phyloP scores from a whole-genome alignment of 106 monocot genomes.

The Ottelia alismoides region DNA sequence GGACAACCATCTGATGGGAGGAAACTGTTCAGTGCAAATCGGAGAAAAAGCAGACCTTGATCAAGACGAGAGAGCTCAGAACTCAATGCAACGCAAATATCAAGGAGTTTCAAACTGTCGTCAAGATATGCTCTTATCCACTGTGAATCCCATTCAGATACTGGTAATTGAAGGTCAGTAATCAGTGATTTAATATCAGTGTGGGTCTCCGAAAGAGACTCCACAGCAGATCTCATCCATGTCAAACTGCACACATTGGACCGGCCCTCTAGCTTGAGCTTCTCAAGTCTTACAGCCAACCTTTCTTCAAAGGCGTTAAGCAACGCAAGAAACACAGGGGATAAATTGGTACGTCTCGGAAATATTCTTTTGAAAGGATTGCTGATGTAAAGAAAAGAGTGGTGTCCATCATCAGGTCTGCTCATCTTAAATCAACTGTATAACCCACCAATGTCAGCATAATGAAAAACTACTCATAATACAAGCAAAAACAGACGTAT shows the following conservation, averaged over 20 bases:
- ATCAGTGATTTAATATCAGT: slow-evolving; percentile 38
- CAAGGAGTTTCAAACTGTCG: slow-evolving; percentile 65
- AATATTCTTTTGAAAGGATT: slow-evolving; percentile 51
- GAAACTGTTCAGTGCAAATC: slow-evolving; percentile 36
- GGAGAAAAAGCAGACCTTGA: slow-evolving; percentile 48
- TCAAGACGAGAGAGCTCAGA: slow-evolving; percentile 59
- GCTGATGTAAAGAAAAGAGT: slow-evolving; percentile 31
- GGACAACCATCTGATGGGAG: slow-evolving; percentile 8
- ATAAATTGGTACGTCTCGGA: slow-evolving; percentile 29
- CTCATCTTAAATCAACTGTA: slow-evolving; percentile 69
- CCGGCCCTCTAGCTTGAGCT: slow-evolving; percentile 32
- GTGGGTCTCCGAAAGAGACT: slow-evolving; percentile 40
- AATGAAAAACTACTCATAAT: too few species aligned
- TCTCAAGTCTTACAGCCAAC: slow-evolving; percentile 39
- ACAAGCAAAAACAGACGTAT: too few species aligned
- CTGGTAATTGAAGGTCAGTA: slow-evolving; percentile 65
- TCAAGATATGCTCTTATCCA: slow-evolving; percentile 75
- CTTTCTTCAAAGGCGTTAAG: slow-evolving; percentile 43
- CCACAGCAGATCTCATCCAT: slow-evolving; percentile 58
- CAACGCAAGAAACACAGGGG: slow-evolving; percentile 26
- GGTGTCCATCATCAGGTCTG: slow-evolving; percentile 37
- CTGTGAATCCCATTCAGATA: slow-evolving; percentile 77
- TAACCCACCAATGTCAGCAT: too few species aligned
- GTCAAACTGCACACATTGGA: slow-evolving; percentile 44
- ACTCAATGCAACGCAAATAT: slow-evolving; percentile 71